These are phyloP conservation scores for Leishmania mexicana DNA, from an alignment of 208 protist genomes.

Conservation along the genomic window DNA sequence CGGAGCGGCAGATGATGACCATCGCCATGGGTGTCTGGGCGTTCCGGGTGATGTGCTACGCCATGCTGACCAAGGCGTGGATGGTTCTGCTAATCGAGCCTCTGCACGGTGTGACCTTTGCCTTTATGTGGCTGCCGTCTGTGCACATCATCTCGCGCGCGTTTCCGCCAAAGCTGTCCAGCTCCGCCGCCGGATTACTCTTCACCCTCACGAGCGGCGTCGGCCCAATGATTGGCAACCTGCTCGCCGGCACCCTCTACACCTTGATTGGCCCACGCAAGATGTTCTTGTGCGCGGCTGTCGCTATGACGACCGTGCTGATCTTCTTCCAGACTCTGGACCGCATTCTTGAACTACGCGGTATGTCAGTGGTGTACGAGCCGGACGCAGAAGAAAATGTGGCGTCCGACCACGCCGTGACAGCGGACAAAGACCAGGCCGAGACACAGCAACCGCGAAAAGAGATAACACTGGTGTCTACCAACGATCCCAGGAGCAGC, in stretches of 20 bases:
- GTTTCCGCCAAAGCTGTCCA: conserved; percentile 54
- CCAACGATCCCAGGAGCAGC: neutral
- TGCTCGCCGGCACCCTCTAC: conserved; percentile 60
- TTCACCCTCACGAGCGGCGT: conserved; percentile 52
- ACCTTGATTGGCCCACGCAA: conserved; percentile 36
- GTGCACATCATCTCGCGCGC: conserved; percentile 39
- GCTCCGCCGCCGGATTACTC: conserved; percentile 61
- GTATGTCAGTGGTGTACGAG: conserved; percentile 23
- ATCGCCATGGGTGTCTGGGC: conserved; percentile 52
- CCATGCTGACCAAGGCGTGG: conserved; percentile 62
- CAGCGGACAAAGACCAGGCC: neutral
- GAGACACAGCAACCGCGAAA: neutral
- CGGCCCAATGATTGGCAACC: conserved; percentile 62
- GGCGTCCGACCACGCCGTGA: neutral
- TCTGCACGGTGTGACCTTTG: conserved; percentile 77
- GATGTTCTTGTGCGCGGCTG: conserved; percentile 50
- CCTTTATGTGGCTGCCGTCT: conserved; percentile 62
- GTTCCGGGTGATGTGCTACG: conserved; percentile 61
- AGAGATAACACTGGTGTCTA: neutral
- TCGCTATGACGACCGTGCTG: conserved; percentile 33
- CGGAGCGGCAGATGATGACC: conserved; percentile 55
- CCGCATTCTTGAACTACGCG: conserved; percentile 30
- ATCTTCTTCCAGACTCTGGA: conserved; percentile 44
- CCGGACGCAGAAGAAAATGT: neutral
- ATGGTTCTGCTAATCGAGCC: conserved; percentile 68